Evolutionary conservation across 768 basidiomycete species (phyloP).

Genomic region (Agrocybe praecox): DNA sequence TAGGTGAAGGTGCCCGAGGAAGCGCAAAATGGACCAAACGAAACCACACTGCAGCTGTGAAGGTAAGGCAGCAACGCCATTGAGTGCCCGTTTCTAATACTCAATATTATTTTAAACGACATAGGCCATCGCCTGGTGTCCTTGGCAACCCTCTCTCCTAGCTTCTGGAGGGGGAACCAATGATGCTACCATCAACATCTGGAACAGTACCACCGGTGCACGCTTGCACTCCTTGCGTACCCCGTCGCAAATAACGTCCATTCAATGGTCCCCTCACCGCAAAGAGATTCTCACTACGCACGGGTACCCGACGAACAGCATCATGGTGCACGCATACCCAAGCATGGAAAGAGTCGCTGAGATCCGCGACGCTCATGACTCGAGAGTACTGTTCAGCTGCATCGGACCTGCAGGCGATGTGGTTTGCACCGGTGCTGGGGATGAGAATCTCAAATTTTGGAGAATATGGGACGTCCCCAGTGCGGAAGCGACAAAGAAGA

Average conservation of each 20-base stretch:
- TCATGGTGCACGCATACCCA: slow-evolving; percentile 87
- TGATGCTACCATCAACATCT: slow-evolving; percentile 88
- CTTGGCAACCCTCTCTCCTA: slow-evolving; percentile 91
- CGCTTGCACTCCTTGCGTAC: slow-evolving; percentile 86
- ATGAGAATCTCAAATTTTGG: slow-evolving; percentile 99
- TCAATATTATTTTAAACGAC: slow-evolving; percentile 1
- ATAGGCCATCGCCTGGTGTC: slow-evolving; percentile 96
- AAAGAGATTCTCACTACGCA: slow-evolving; percentile 94
- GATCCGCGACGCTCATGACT: slow-evolving; percentile 93
- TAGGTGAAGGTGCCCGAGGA: slow-evolving; percentile 50
- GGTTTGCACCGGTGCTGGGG: slow-evolving; percentile 89
- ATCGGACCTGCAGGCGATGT: slow-evolving; percentile 89
- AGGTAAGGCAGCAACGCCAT: slow-evolving; percentile 38
- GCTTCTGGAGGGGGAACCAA: slow-evolving; percentile 95
- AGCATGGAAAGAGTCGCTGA: slow-evolving; percentile 77
- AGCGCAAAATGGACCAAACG: slow-evolving; percentile 89
- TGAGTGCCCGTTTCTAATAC: background rate
- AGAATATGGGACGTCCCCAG: slow-evolving; percentile 72
- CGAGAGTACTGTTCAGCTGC: slow-evolving; percentile 83
- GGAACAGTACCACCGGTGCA: slow-evolving; percentile 92
- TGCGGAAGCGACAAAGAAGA: slow-evolving; percentile 50
- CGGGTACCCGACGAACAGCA: slow-evolving; percentile 87
- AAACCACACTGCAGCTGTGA: slow-evolving; percentile 89
- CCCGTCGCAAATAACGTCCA: slow-evolving; percentile 88
- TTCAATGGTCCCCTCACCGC: slow-evolving; percentile 84